Evolutionary conservation across 768 basidiomycete genomes (phyloP).

Genomic region (Paxillus involutus): DNA sequence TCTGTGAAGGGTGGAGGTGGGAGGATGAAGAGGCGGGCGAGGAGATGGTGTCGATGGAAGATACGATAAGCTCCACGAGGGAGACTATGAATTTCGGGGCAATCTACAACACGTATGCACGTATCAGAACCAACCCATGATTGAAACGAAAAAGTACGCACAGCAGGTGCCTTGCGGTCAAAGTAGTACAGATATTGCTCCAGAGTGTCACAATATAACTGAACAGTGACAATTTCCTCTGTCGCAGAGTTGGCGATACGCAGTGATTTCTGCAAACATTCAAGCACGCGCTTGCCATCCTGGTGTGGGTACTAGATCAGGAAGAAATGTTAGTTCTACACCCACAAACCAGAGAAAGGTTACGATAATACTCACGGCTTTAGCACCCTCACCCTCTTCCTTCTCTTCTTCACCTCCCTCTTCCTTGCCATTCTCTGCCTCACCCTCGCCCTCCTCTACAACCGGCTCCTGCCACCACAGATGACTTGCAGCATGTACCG

Average conservation of each 20-base stretch:
- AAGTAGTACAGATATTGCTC: conserved; percentile 97
- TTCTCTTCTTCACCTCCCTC: conserved; percentile 22
- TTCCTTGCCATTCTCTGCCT: conserved; percentile 18
- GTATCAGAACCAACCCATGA: neutral
- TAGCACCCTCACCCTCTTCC: conserved; percentile 45
- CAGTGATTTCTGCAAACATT: conserved; percentile 95
- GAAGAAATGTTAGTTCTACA: neutral
- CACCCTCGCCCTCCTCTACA: conserved; percentile 41
- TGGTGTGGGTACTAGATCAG: conserved; percentile 70
- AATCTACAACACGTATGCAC: conserved; percentile 47
- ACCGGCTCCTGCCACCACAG: conserved; percentile 92
- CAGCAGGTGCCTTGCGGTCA: conserved; percentile 89
- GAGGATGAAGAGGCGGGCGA: conserved; percentile 45
- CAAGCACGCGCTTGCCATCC: conserved; percentile 96
- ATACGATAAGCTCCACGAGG: conserved; percentile 92
- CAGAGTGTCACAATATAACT: conserved; percentile 93
- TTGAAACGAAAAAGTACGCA: conserved; percentile 39
- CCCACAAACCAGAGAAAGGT: neutral
- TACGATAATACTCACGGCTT: conserved; percentile 50
- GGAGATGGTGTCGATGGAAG: conserved; percentile 88
- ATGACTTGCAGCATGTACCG: conserved; percentile 93
- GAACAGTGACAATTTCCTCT: conserved; percentile 95
- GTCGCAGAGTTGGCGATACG: conserved; percentile 96
- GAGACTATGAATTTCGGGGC: conserved; percentile 97
- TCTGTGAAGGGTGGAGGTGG: conserved; percentile 85